Percentiles rank a stretch among this genome's conserved stretches.
phyloP scores from a whole-genome alignment of 2,329 filamentous ascomycete species.

The Curvularia spicifera region DNA sequence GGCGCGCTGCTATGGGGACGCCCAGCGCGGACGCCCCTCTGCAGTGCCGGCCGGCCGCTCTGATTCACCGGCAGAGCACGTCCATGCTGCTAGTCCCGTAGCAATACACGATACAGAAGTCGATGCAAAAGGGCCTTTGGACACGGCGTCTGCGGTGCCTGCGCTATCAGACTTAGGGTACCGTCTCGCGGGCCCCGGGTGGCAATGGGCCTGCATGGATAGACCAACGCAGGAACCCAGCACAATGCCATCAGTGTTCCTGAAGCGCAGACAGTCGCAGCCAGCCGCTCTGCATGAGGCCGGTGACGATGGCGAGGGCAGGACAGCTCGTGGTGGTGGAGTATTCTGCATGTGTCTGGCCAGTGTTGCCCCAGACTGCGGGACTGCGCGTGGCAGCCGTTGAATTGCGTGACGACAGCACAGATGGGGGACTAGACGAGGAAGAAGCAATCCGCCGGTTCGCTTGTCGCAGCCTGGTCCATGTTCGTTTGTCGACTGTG shows the following conservation, averaged over 20 bases:
- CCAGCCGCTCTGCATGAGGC: background rate
- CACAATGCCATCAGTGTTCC: conserved; percentile 1
- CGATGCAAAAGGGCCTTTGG: too few species aligned
- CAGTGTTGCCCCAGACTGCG: background rate
- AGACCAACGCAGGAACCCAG: conserved; percentile 18
- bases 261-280: conserved; percentile 18
- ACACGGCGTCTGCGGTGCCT: background rate
- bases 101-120: background rate
- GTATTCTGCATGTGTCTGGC: background rate
- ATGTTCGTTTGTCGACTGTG: background rate
- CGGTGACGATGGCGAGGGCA: background rate
- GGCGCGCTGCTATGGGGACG: conserved; percentile 4
- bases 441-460: conserved; percentile 13
- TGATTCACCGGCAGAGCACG: conserved; percentile 5
- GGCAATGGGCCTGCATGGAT: conserved; percentile 2
- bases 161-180: conserved; percentile 1
- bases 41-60: background rate
- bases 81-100: background rate
- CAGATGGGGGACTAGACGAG: conserved; percentile 2
- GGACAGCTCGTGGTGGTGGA: background rate
- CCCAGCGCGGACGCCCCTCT: conserved; percentile 1
- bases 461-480: background rate
- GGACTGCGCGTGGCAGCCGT: conserved; percentile 2
- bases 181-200: background rate
- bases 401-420: conserved; percentile 10